Evolutionary conservation across 1,284 basidiomycete genomes (phyloP).

Genomic region (Mycena citricolor): DNA sequence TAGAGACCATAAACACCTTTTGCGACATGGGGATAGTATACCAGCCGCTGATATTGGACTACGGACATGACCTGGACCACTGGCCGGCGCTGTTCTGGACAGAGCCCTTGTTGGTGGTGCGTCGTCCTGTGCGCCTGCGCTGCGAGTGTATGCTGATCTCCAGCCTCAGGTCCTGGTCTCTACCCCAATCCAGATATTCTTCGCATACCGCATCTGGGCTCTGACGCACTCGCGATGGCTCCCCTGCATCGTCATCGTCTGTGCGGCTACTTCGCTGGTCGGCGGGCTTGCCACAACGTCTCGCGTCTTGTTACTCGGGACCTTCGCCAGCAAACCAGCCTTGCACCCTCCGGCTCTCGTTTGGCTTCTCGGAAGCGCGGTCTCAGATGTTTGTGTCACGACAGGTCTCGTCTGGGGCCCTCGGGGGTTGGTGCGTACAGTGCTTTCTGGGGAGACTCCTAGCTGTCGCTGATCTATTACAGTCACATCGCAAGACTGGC

Average conservation of each 20-base stretch:
- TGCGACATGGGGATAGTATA: conserved; percentile 45
- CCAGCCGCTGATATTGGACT: conserved; percentile 43
- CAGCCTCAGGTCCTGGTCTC: conserved; percentile 45
- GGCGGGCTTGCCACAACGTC: not conserved
- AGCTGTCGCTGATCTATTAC: conserved; percentile 1
- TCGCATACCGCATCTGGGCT: conserved; percentile 48
- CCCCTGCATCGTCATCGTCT: conserved; percentile 22
- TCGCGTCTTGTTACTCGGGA: too few relatives aligned
- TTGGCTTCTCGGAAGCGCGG: conserved; percentile 48
- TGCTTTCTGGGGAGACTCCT: not conserved
- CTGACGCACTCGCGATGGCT: conserved; percentile 42
- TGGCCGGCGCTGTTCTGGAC: not conserved
- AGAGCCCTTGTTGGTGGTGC: conserved; percentile 9
- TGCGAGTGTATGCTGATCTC: too few relatives aligned
- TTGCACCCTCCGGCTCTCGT: conserved; percentile 43
- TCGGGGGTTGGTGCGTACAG: too few relatives aligned
- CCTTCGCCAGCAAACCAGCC: conserved; percentile 41
- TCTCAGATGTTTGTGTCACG: conserved; percentile 49
- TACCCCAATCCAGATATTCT: conserved; percentile 51
- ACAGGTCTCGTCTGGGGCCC: conserved; percentile 38
- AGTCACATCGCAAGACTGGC: conserved; percentile 45
- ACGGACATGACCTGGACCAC: too few relatives aligned
- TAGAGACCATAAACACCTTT: conserved; percentile 43
- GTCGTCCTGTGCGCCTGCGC: not conserved
- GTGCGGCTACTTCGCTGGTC: not conserved